Evolutionary conservation across 208 protist species (phyloP).

Genomic region (Crithidia brevicula): DNA sequence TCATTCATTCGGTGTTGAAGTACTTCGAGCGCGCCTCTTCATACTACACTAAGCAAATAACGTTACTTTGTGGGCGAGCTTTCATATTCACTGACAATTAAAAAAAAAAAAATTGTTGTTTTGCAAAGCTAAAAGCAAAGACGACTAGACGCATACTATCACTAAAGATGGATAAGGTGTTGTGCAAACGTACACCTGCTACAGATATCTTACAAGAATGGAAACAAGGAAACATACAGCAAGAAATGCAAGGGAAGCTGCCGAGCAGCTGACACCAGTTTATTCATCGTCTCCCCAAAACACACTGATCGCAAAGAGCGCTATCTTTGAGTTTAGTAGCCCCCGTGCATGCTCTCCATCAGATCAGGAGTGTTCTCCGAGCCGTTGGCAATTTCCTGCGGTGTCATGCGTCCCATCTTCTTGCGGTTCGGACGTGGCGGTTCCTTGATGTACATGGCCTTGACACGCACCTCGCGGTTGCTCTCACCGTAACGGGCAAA

Average conservation of each 20-base stretch:
- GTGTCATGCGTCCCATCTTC: conserved; percentile 71
- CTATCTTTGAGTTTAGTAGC: conserved; percentile 37
- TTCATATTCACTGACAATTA: background rate
- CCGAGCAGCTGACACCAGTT: background rate
- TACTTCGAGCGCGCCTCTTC: background rate
- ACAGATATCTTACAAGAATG: too few relatives aligned
- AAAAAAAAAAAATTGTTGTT: background rate
- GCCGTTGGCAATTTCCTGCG: conserved; percentile 72
- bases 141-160: background rate
- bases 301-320: background rate
- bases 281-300: background rate
- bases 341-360: conserved; percentile 58
- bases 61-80: too few relatives aligned
- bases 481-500: conserved; percentile 69
- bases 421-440: conserved; percentile 83
- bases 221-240: background rate
- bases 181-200: too few relatives aligned
- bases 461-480: conserved; percentile 75
- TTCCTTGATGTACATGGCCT: conserved; percentile 92
- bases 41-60: conserved; percentile 13
- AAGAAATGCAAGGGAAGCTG: background rate
- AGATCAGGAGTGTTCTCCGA: conserved; percentile 68
- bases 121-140: background rate
- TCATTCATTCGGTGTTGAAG: background rate
- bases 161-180: background rate